A percentile compares a stretch with the other conserved stretches of the same genome.
These are phyloP conservation scores for Serendipita vermifera DNA, from an alignment of 768 basidiomycete species.

Conservation along the genomic window DNA sequence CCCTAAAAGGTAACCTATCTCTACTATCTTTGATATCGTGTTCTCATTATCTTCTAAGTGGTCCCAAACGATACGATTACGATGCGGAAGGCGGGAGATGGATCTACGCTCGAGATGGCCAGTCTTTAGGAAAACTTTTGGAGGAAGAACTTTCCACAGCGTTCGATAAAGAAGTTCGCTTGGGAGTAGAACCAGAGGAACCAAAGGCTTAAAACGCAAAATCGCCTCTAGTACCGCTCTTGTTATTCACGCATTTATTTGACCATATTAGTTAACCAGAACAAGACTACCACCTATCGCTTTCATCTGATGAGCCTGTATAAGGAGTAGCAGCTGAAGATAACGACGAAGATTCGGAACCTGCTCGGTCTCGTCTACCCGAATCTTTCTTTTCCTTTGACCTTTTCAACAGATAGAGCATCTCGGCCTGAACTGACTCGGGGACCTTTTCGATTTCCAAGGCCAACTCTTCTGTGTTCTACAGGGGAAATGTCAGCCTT, in stretches of 20 bases:
- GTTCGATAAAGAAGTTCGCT: conserved; percentile 24
- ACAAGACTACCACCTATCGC: no score
- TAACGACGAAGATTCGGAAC: neutral
- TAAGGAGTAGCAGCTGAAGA: neutral
- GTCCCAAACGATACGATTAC: conserved; percentile 88
- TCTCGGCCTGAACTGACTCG: neutral
- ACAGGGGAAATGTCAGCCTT: no score
- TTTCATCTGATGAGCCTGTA: no score
- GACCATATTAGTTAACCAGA: no score
- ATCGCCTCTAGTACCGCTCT: no score
- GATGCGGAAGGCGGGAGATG: conserved; percentile 42
- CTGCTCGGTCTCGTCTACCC: neutral
- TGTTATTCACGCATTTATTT: no score
- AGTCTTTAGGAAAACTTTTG: conserved; percentile 46
- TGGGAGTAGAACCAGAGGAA: conserved; percentile 12
- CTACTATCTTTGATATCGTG: neutral
- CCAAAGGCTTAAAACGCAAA: neutral
- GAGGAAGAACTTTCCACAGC: conserved; percentile 50
- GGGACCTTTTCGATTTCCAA: neutral
- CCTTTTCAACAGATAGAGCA: neutral
- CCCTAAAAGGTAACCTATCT: conserved; percentile 52
- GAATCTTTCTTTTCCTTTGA: neutral
- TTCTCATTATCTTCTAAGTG: conserved; percentile 34
- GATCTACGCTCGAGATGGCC: conserved; percentile 63
- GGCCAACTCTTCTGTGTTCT: neutral